Conservation (phyloP, 2,329 filamentous ascomycete species). For the Fusarium heterosporum region DNA sequence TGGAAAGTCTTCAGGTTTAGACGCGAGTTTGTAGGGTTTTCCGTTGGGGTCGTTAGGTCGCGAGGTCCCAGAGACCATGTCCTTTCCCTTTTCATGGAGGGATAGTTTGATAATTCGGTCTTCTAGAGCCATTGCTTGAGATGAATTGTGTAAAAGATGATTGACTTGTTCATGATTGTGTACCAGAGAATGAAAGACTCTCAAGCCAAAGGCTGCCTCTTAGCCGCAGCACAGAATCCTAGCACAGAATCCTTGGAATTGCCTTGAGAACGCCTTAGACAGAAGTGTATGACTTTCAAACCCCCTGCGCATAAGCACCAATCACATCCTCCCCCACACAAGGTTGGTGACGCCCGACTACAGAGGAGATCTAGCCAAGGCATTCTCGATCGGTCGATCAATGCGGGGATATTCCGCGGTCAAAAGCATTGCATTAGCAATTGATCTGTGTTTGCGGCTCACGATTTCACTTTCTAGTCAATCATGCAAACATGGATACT, state of each 20-base stretch:
- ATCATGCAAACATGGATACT: conserved; percentile 2
- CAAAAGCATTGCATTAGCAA: not conserved
- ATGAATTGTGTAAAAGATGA: not conserved
- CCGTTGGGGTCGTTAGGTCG: conserved; percentile 5
- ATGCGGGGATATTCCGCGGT: conserved; percentile 8
- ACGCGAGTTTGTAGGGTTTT: conserved; percentile 4
- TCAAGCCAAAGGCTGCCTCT: too few relatives aligned
- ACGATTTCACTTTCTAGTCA: not conserved
- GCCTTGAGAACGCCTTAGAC: conserved; percentile 4
- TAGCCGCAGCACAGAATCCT: not conserved
- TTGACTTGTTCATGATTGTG: too few relatives aligned
- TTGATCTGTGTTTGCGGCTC: not conserved
- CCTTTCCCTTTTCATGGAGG: conserved; percentile 20
- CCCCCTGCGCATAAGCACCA: conserved; percentile 16
- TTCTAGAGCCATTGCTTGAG: conserved; percentile 18
- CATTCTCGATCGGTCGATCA: conserved; percentile 19
- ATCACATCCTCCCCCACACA: not conserved
- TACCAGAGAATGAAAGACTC: too few relatives aligned
- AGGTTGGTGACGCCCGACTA: conserved; percentile 16
- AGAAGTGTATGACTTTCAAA: not conserved
- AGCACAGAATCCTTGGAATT: not conserved
- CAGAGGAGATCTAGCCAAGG: not conserved
- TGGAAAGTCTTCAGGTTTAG: not conserved
- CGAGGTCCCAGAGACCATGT: not conserved
- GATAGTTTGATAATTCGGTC: conserved; percentile 5